phyloP scores from a whole-genome alignment of 805 yeast genomes.

The Barnettozyma siamensis region DNA sequence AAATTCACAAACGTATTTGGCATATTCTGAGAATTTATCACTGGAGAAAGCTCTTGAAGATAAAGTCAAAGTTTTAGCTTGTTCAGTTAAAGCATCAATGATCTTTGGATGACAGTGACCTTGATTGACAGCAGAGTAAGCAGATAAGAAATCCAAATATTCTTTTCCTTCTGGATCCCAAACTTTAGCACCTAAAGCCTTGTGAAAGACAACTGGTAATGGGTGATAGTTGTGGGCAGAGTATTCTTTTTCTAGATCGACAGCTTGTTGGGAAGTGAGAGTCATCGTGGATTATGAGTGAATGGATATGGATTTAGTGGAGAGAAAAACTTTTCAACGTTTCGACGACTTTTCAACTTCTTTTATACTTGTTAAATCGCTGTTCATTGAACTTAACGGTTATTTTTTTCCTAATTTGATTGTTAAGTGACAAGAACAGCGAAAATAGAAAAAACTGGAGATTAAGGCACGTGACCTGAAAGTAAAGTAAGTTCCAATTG shows the following conservation, averaged over 20 bases:
- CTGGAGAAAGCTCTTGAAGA: slow-evolving; percentile 91
- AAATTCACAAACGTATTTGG: slow-evolving; percentile 82
- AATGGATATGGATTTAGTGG: no score
- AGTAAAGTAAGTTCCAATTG: neutral
- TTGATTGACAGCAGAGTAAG: slow-evolving; percentile 96
- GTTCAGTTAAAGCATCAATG: slow-evolving; percentile 76
- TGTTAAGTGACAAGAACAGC: slow-evolving; percentile 25
- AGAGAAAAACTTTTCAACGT: neutral
- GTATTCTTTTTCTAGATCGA: slow-evolving; percentile 64
- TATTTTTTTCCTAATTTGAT: slow-evolving; percentile 1
- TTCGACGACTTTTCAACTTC: slow-evolving; percentile 2
- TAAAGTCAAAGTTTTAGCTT: slow-evolving; percentile 77
- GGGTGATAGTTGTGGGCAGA: slow-evolving; percentile 98
- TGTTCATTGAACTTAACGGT: slow-evolving; percentile 5
- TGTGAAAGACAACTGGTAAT: slow-evolving; percentile 86
- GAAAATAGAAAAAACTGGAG: slow-evolving; percentile 5
- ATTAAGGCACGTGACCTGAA: no score
- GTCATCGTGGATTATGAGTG: neutral
- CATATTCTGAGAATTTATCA: slow-evolving; percentile 80
- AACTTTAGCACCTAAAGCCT: slow-evolving; percentile 85
- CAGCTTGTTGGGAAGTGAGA: slow-evolving; percentile 55
- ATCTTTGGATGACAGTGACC: slow-evolving; percentile 98
- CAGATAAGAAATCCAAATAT: slow-evolving; percentile 87
- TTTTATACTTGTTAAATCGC: slow-evolving; percentile 3
- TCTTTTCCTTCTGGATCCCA: slow-evolving; percentile 98